These are phyloP conservation scores for Pleurotus giganteus DNA, from an alignment of 768 basidiomycete genomes.

Conservation along the genomic window DNA sequence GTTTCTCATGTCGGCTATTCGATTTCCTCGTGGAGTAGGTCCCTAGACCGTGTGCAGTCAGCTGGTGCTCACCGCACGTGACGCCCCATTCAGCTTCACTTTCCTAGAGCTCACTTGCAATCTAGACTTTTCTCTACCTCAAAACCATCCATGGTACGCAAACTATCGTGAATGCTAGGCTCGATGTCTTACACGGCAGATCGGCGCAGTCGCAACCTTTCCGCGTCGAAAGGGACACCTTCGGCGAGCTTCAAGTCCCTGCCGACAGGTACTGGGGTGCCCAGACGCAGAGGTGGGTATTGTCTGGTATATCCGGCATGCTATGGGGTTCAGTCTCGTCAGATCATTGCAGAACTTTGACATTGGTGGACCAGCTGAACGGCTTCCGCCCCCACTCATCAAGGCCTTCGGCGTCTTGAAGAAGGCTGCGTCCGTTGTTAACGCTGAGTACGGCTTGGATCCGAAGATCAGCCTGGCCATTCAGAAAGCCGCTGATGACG, in stretches of 20 bases:
- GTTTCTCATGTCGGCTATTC: background rate
- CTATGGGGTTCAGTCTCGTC: background rate
- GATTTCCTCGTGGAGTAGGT: constrained; percentile 5
- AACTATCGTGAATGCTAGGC: background rate
- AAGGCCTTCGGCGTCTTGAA: constrained; percentile 98
- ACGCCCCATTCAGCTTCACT: background rate
- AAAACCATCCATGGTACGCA: constrained; percentile 26
- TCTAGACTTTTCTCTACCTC: constrained; percentile 32
- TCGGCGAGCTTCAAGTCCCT: constrained; percentile 88
- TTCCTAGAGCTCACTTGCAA: background rate
- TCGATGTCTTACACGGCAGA: background rate
- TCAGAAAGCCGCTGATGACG: constrained; percentile 91
- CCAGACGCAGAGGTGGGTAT: constrained; percentile 85
- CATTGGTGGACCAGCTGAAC: constrained; percentile 92
- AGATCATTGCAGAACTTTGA: constrained; percentile 96
- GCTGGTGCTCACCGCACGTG: constrained; percentile 4
- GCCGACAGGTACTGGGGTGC: constrained; percentile 91
- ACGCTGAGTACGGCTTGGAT: constrained; percentile 88
- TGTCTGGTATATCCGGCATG: background rate
- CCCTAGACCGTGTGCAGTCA: background rate
- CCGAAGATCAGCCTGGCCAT: constrained; percentile 86
- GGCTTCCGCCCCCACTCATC: constrained; percentile 92
- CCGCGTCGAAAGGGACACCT: constrained; percentile 89
- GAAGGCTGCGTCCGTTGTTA: constrained; percentile 93
- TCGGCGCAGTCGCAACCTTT: constrained; percentile 46